Percentiles rank a stretch among this genome's conserved stretches.
Evolutionary conservation across 345 rosid genomes (phyloP).

Genomic region (Acer negundo): DNA sequence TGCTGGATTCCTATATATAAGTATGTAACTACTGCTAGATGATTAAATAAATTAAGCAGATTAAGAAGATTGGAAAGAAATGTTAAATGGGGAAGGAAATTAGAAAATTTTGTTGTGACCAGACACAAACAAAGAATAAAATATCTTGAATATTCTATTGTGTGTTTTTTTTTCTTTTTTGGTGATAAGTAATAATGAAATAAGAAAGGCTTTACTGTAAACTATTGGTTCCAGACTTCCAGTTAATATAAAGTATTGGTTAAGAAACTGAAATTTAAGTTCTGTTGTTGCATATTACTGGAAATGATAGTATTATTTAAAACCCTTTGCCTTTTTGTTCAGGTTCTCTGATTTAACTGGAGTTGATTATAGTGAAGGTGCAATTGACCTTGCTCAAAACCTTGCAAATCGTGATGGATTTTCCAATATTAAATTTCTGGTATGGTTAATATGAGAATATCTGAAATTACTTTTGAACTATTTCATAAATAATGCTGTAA

Average conservation of each 20-base stretch:
- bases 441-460: constrained; percentile 32
- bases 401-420: constrained; percentile 86
- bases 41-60: background rate
- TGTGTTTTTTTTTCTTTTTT: background rate
- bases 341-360: constrained; percentile 96
- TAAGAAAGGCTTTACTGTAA: background rate
- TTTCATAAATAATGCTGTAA: background rate
- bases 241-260: background rate
- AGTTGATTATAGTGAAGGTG: constrained; percentile 89
- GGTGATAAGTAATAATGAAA: background rate
- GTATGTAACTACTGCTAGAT: background rate
- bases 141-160: too few species aligned
- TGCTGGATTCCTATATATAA: too few species aligned
- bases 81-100: background rate
- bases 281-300: background rate
- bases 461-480: background rate
- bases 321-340: constrained; percentile 23
- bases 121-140: background rate
- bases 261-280: background rate
- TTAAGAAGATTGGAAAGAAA: background rate
- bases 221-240: background rate
- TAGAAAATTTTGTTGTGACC: background rate
- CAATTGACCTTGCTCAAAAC: constrained; percentile 77
- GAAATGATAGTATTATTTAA: background rate
- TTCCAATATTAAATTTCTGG: constrained; percentile 71